Evolutionary conservation across 345 rosid genomes (phyloP).

Genomic region (Clarkia xantiana): DNA sequence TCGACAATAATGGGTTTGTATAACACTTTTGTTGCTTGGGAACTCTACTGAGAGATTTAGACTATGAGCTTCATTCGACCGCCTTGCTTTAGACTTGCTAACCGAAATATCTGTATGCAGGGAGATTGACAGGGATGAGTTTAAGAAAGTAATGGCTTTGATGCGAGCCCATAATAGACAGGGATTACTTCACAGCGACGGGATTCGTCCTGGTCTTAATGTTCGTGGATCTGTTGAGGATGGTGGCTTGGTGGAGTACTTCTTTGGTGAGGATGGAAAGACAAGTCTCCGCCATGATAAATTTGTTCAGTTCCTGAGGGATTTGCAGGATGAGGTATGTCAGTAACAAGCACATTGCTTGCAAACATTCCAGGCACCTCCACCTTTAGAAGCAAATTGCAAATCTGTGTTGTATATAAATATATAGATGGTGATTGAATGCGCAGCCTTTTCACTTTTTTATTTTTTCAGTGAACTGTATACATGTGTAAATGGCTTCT

Average conservation of each 20-base stretch:
- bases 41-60: not conserved
- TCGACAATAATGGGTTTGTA: slow-evolving; percentile 63
- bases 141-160: slow-evolving; percentile 83
- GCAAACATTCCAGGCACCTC: not conserved
- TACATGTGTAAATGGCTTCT: too few relatives aligned
- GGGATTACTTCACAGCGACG: slow-evolving; percentile 60
- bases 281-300: slow-evolving; percentile 49
- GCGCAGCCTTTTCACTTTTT: too few relatives aligned
- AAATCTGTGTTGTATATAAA: too few relatives aligned
- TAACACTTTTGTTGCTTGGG: not conserved
- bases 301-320: slow-evolving; percentile 61
- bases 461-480: too few relatives aligned
- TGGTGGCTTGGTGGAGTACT: slow-evolving; percentile 78
- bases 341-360: not conserved
- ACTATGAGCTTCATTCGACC: not conserved
- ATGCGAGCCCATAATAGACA: slow-evolving; percentile 82
- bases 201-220: slow-evolving; percentile 50
- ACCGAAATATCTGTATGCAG: slow-evolving; percentile 19
- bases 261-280: slow-evolving; percentile 77
- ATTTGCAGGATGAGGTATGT: slow-evolving; percentile 62
- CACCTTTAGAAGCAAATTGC: too few relatives aligned
- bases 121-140: slow-evolving; percentile 72
- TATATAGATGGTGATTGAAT: too few relatives aligned
- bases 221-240: slow-evolving; percentile 50
- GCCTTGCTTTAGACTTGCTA: not conserved